Base-by-base conservation (phyloP, 352 stramenopile genomes). In the Phytophthora podocarpi region DNA sequence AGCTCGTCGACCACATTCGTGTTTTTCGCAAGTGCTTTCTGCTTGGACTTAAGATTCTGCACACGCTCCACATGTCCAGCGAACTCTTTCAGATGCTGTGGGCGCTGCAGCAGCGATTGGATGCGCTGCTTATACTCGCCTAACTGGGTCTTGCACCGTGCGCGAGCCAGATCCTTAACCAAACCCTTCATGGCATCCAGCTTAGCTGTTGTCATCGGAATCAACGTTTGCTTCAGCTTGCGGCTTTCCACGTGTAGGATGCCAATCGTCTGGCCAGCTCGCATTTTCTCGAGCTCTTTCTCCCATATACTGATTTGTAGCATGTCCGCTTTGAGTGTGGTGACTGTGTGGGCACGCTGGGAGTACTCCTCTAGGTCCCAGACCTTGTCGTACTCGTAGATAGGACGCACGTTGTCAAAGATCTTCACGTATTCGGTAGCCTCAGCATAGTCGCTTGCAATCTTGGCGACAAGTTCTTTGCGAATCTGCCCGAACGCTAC, bases 241-340 rank as follows among this genome's bases (percentile, higher is more conserved):
- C 92, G 76, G 39, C 83, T 96, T 59, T 98, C 95, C 5, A 98
- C 91, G 52, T 97, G 84, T 6, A 98, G 60, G 26, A 96, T 97
- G 1, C 95, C 95, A 41, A 97, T 96, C 2, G 89, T 93, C 49
- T 98, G 89, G 3, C 91, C 89, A 1, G 85, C 87, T 20, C 89
- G 78, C 90, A 98, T 97, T 46, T 97, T 97, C 52, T 98, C 90
- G 13, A 98, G 81, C 63, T 98, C 93, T 59, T 97, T 97, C 42
- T 97, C 82, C 94, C 95, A 98, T 23, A 76, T 89, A 21, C 78
- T 87, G 24, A 98, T 97, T 43, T 93, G 80, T 27, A 96, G 60
- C 87, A 98, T 96, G 36, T 98, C 91, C 0, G 73, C 78, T 52
- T 95, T 93, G 12, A 97, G 73, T 6, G 87, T 93, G 10, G 76